A percentile compares a stretch with the other conserved stretches of the same genome.
Conservation (phyloP, 805 yeast genomes). For the Diddensiella caesifluorescens region DNA sequence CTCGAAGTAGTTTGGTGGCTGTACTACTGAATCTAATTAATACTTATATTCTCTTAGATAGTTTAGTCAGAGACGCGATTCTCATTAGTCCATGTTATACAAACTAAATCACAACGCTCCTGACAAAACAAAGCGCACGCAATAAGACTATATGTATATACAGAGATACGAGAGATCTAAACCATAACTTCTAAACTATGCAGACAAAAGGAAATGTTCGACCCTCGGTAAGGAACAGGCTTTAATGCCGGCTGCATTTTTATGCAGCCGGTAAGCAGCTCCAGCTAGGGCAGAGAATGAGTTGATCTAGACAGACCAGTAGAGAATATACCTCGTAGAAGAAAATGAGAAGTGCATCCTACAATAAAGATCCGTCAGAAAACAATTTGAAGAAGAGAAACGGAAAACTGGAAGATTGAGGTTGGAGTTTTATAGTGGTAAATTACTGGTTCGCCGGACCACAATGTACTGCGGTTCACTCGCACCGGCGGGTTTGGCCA, state of each 20-base stretch:
- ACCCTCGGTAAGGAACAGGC: conserved; percentile 37
- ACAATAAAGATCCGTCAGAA: conserved; percentile 24
- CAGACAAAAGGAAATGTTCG: conserved; percentile 24
- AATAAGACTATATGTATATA: no score
- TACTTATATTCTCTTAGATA: no score
- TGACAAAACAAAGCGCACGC: no score
- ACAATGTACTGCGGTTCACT: background rate
- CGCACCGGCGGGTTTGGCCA: background rate
- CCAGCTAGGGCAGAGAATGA: conserved; percentile 34
- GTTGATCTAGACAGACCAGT: conserved; percentile 23
- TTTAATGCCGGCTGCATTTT: conserved; percentile 24
- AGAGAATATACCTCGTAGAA: conserved; percentile 18
- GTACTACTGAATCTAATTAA: no score
- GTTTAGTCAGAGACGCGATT: no score
- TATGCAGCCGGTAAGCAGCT: conserved; percentile 23
- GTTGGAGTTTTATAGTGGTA: background rate
- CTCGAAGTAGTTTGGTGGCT: no score
- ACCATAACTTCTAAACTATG: background rate
- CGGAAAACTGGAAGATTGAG: background rate
- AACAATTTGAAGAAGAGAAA: conserved; percentile 20
- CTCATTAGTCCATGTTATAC: no score
- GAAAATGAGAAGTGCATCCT: conserved; percentile 11
- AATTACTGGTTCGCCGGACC: conserved; percentile 1
- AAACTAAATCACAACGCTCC: no score
- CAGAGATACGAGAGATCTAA: no score